Percentiles rank a stretch among this genome's conserved stretches.
phyloP scores from a whole-genome alignment of 2,329 filamentous ascomycete species.

The Sarocladiaceae sp. region DNA sequence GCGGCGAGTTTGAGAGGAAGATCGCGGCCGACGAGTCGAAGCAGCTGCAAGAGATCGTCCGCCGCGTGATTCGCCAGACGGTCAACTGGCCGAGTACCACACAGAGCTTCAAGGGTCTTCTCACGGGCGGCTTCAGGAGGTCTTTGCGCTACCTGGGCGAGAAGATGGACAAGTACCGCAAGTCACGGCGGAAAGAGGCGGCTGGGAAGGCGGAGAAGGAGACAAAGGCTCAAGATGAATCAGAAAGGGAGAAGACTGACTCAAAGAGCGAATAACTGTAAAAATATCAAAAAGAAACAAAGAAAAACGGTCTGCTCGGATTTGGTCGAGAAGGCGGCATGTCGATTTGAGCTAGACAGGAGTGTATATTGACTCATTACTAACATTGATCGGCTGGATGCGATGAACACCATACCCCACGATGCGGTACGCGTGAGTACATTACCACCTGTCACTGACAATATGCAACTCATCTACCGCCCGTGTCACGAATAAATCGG shows the following conservation, averaged over 20 bases:
- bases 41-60: constrained; percentile 64
- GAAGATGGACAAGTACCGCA: constrained; percentile 64
- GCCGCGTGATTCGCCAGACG: constrained; percentile 74
- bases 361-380: no score
- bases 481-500: no score
- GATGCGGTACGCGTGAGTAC: no score
- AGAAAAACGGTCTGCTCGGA: no score
- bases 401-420: no score
- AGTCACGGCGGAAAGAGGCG: constrained; percentile 30
- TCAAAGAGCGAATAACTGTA: neutral
- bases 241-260: neutral
- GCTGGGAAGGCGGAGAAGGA: constrained; percentile 12
- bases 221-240: neutral
- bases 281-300: no score
- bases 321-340: neutral
- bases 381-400: no score
- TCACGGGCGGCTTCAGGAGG: constrained; percentile 69
- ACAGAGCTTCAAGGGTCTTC: constrained; percentile 75
- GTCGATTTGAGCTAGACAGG: no score
- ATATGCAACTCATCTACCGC: no score
- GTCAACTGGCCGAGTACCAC: constrained; percentile 87
- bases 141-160: constrained; percentile 74
- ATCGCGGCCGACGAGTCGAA: constrained; percentile 65
- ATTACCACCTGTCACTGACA: no score
- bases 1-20: constrained; percentile 77